phyloP scores from a whole-genome alignment of 805 yeast genomes.

The Metschnikowia kunwiensis region DNA sequence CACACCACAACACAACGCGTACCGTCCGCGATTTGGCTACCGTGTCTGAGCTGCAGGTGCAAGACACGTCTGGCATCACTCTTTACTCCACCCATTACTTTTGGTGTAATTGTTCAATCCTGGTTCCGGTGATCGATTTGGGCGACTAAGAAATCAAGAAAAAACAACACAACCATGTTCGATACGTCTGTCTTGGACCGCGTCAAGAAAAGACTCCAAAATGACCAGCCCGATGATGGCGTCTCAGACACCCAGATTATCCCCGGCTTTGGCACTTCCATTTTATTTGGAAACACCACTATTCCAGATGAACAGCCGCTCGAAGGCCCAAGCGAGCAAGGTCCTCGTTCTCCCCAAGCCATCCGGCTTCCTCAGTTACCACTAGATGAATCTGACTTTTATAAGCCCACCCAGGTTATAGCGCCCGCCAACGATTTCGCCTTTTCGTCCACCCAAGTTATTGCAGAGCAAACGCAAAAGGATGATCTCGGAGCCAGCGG shows the following conservation, averaged over 20 bases:
- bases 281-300: conserved; percentile 10
- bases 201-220: conserved; percentile 27
- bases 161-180: conserved; percentile 1
- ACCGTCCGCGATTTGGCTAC: no score
- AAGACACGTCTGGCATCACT: no score
- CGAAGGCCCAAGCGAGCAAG: not conserved
- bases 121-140: no score
- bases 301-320: not conserved
- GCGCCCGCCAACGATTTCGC: conserved; percentile 3
- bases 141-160: no score
- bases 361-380: conserved; percentile 33
- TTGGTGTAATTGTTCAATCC: no score
- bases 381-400: conserved; percentile 17
- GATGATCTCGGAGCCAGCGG: conserved; percentile 5
- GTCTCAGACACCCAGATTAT: conserved; percentile 14
- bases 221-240: conserved; percentile 8
- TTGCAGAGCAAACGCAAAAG: not conserved
- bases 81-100: not conserved
- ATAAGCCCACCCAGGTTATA: conserved; percentile 11
- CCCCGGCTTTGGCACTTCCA: conserved; percentile 17
- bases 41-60: no score
- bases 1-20: no score
- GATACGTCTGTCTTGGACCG: conserved; percentile 21
- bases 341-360: not conserved
- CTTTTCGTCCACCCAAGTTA: conserved; percentile 5